Evolutionary conservation across 2,329 filamentous ascomycete genomes (phyloP).

Genomic region (Alternaria burnsii): DNA sequence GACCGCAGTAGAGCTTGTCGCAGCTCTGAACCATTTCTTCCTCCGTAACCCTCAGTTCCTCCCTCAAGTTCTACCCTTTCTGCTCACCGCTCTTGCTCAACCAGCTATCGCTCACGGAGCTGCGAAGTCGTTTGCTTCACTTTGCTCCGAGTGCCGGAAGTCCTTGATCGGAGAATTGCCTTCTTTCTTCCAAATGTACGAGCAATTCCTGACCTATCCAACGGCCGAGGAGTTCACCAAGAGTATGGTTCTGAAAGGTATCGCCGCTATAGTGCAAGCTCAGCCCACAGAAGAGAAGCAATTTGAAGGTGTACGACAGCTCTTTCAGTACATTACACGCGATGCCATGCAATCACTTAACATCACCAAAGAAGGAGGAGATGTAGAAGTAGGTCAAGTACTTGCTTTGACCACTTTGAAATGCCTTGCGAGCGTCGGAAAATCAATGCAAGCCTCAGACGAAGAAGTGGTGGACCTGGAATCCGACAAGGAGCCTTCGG

Average conservation of each 20-base stretch:
- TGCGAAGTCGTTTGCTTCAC: conserved; percentile 75
- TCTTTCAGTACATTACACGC: conserved; percentile 68
- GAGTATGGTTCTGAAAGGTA: conserved; percentile 76
- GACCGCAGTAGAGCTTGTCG: conserved; percentile 74
- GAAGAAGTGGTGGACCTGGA: conserved; percentile 76
- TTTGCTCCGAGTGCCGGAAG: conserved; percentile 78
- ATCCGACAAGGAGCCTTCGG: conserved; percentile 50
- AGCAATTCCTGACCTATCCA: conserved; percentile 66
- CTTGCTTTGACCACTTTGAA: conserved; percentile 65
- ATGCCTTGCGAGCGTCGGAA: conserved; percentile 75
- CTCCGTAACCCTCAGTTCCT: conserved; percentile 72
- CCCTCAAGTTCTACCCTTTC: conserved; percentile 74
- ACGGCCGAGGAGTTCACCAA: conserved; percentile 74
- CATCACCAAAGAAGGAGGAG: conserved; percentile 42
- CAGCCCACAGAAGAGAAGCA: conserved; percentile 67
- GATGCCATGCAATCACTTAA: conserved; percentile 62
- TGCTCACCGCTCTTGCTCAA: conserved; percentile 75
- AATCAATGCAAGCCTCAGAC: conserved; percentile 72
- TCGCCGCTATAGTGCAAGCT: conserved; percentile 79
- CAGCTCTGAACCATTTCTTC: conserved; percentile 80
- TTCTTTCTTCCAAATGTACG: conserved; percentile 76
- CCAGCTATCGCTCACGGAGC: conserved; percentile 70
- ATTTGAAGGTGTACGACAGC: conserved; percentile 62
- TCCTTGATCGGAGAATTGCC: conserved; percentile 72
- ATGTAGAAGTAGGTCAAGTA: conserved; percentile 54